Percentiles rank a stretch among this genome's conserved stretches.
phyloP scores from a whole-genome alignment of 352 stramenopile species.

The Phytophthora lateralis region DNA sequence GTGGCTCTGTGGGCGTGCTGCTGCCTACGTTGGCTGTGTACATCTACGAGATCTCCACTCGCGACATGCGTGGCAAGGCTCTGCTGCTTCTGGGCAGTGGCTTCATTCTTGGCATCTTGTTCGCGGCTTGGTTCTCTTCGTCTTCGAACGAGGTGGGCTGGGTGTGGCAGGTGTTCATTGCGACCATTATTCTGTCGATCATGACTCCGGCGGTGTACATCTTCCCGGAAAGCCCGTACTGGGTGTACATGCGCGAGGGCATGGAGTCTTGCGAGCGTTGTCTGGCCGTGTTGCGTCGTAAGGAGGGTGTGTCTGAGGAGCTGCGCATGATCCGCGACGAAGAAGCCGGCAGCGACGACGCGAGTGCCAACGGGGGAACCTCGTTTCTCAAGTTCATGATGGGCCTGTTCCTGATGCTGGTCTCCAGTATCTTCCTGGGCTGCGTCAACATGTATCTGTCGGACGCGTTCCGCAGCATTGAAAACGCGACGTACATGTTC shows the following conservation, averaged over 20 bases:
- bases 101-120: constrained; percentile 69
- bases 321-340: constrained; percentile 81
- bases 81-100: constrained; percentile 74
- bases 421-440: constrained; percentile 67
- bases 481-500: constrained; percentile 79
- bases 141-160: constrained; percentile 78
- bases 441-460: constrained; percentile 82
- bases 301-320: constrained; percentile 75
- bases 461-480: constrained; percentile 60
- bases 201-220: constrained; percentile 86
- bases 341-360: constrained; percentile 48
- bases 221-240: constrained; percentile 87
- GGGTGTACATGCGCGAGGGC: constrained; percentile 81
- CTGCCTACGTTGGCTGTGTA: constrained; percentile 80
- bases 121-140: constrained; percentile 69
- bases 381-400: constrained; percentile 71
- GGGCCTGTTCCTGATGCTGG: constrained; percentile 69
- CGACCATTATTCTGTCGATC: constrained; percentile 75
- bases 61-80: constrained; percentile 83
- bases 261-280: constrained; percentile 77
- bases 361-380: constrained; percentile 32
- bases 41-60: constrained; percentile 88
- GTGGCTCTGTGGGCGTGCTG: constrained; percentile 61
- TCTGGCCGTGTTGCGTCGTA: constrained; percentile 73
- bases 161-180: constrained; percentile 88